These are phyloP conservation scores for Kwoniella dendrophila DNA, from an alignment of 768 basidiomycete species.

Conservation along the genomic window DNA sequence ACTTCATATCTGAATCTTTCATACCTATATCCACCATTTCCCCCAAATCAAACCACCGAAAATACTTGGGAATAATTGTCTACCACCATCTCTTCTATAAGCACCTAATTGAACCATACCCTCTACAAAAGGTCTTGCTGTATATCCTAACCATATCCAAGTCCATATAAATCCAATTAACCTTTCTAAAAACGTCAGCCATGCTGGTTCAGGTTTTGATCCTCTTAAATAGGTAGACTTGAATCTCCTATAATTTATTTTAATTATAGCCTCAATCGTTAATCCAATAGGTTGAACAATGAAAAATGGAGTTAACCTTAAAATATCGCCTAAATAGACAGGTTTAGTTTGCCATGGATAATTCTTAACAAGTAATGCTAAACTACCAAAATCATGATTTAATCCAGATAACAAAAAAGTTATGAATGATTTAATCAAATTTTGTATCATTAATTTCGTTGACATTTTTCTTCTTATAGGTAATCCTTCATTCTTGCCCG, in stretches of 20 bases:
- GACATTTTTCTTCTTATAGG: conserved; percentile 4
- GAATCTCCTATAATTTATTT: conserved; percentile 28
- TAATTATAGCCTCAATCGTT: conserved; percentile 38
- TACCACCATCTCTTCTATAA: conserved; percentile 21
- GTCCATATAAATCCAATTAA: conserved; percentile 41
- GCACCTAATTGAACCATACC: conserved; percentile 34
- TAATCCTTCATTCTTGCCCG: background rate
- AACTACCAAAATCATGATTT: conserved; percentile 35
- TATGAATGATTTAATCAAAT: conserved; percentile 43
- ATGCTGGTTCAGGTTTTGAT: conserved; percentile 21
- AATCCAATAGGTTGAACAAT: conserved; percentile 43
- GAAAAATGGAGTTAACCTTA: conserved; percentile 41
- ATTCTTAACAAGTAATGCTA: conserved; percentile 16
- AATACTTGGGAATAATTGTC: conserved; percentile 17
- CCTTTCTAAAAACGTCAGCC: conserved; percentile 34
- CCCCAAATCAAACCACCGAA: conserved; percentile 41
- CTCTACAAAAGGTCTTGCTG: conserved; percentile 41
- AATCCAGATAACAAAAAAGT: conserved; percentile 44
- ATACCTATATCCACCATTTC: conserved; percentile 33
- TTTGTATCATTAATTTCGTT: conserved; percentile 21
- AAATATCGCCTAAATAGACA: conserved; percentile 9
- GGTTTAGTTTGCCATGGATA: background rate
- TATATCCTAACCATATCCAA: conserved; percentile 47
- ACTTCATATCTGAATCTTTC: too few relatives aligned
- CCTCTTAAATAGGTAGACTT: background rate